Evolutionary conservation across 2,329 filamentous ascomycete genomes (phyloP), one percentile per base, ranked within the genome.

Genomic region (Raffaelea ambrosiae): DNA sequence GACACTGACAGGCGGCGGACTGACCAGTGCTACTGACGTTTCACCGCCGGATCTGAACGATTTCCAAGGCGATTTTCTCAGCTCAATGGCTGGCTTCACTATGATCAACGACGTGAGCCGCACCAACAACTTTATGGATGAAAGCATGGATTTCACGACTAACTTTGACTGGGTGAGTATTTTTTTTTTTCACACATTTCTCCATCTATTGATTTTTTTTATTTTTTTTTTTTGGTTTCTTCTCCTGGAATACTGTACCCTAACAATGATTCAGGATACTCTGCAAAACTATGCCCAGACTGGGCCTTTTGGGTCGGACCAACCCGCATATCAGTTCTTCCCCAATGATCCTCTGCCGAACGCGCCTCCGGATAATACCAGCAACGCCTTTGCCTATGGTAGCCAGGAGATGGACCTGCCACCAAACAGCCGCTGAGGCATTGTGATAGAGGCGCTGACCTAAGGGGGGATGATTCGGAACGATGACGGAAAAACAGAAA

Each of bases 161-260:
- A 77, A 73, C 43, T 76, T 81, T 58, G 76, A 81, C 61, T 81
- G 77, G 77, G 77, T 79, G 68, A 61, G 74, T 58, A 42, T 10
- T 31, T 22, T 41, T 11, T 41, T 19, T 22, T 23, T 19, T 41
- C 19, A 19, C 16, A 18, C 9, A 10, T n/a, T 5, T 10, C n/a
- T 11, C n/a, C 5, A n/a, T n/a, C n/a, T n/a, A n/a, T n/a, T n/a
- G n/a, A n/a, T n/a, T n/a, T n/a, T n/a, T n/a, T n/a, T n/a, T n/a
- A n/a, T n/a, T n/a, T n/a, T n/a, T n/a, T n/a, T 7, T 23, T 23
- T 31, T 20, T 14, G 9, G 9, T 9, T 33, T 16, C 31, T 16
- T 16, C 31, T 33, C 16, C 9, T 16, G 18, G 8, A n/a, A n/a
- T 38, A 5, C 13, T 19, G 13, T 8, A 26, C 26, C 8, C 29